Evolutionary conservation across 768 basidiomycete species (phyloP).

Genomic region (Psilocybe azurescens): DNA sequence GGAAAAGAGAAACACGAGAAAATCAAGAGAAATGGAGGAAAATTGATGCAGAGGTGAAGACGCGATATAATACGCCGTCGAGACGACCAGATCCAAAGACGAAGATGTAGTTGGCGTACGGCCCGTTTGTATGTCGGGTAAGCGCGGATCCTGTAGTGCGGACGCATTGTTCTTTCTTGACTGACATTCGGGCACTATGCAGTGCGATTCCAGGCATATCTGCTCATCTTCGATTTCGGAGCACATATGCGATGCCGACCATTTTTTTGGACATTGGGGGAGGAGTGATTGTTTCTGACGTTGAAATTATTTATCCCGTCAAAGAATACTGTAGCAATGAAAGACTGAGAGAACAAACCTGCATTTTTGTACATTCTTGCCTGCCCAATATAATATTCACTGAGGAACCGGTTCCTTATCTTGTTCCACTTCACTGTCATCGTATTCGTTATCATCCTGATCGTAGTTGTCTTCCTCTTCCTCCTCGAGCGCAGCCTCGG

Average conservation of each 20-base stretch:
- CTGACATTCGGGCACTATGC: conserved; percentile 4
- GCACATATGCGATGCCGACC: conserved; percentile 7
- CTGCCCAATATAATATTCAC: conserved; percentile 20
- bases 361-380: conserved; percentile 22
- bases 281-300: conserved; percentile 23
- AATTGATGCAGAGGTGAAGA: conserved; percentile 53
- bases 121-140: conserved; percentile 20
- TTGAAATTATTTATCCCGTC: conserved; percentile 30
- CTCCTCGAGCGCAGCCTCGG: conserved; percentile 77
- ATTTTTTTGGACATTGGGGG: conserved; percentile 16
- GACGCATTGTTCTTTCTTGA: conserved; percentile 15
- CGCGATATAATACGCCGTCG: conserved; percentile 50
- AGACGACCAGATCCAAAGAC: conserved; percentile 44
- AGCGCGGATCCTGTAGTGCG: conserved; percentile 5
- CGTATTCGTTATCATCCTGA: conserved; percentile 49
- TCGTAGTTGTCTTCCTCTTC: conserved; percentile 60
- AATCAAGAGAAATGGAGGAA: conserved; percentile 63
- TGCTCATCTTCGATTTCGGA: conserved; percentile 24
- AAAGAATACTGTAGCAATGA: conserved; percentile 16
- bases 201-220: conserved; percentile 15
- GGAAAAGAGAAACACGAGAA: conserved; percentile 66
- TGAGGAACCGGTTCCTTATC: conserved; percentile 27
- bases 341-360: conserved; percentile 26
- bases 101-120: conserved; percentile 52
- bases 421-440: conserved; percentile 36